Evolutionary conservation across 352 stramenopile species (phyloP), one percentile per base, ranked within the genome.

Genomic region (Lagenidium giganteum): DNA sequence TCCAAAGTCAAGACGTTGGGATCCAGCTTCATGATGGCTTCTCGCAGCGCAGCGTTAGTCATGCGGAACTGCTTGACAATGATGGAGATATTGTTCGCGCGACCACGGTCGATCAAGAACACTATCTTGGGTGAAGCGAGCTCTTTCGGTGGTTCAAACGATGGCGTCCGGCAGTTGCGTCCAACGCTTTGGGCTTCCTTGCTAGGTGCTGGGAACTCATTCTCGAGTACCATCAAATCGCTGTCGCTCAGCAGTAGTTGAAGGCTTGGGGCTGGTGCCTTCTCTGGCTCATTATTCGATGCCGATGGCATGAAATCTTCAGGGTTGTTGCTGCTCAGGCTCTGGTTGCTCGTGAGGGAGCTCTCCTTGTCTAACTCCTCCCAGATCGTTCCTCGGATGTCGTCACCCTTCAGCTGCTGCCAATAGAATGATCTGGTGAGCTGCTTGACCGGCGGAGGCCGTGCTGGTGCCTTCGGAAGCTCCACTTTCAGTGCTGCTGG

Each of bases 1-100:
- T 96, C 83, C 16, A 91, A 57, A 4, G 63, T 90, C 3, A 95
- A 47, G 2, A 93, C 71, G 29, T 64, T 75, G 1, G 71, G 56
- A 38, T 95, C 85, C 30, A 93, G 73, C 22, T 80, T 83, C 64
- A 94, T 85, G 21, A 93, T 81, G 4, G 83, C 83, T 37, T 88
- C 67, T 1, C 84, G 74, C 32, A 95, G 54, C 14, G 84, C 70
- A 0, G 71, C 63, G 34, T 89, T 79, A 67, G 73, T 96, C 69
- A 98, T 96, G 34, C 94, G 86, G 32, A 98, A 88, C 54, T 96
- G 86, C 54, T 96, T 96, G 31, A 98, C 77, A 54, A 97, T 97
- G 54, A 99, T 99, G 14, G 93, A 96, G n/a, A 98, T 95, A 45
- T 93, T 93, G 56, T 90, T 90, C 5, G 78, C 74, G 4, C 78